These are phyloP conservation scores for Climacium dendroides DNA, from an alignment of 225 moss, liverwort and hornwort genomes.

Conservation along the genomic window DNA sequence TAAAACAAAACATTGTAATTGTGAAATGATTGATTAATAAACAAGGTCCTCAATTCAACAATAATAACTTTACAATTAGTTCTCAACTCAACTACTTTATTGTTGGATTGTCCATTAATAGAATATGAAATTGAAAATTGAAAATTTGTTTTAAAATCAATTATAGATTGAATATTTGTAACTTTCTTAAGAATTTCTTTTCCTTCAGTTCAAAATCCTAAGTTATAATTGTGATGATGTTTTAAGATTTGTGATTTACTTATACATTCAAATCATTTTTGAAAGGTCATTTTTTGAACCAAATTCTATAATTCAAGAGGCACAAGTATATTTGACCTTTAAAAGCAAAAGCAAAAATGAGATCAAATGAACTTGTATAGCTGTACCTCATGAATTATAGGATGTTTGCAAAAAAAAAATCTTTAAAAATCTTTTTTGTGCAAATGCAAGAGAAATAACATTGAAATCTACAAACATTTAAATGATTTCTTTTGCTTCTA, in stretches of 20 bases:
- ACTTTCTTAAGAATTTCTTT: too few relatives aligned
- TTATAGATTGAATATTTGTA: too few relatives aligned
- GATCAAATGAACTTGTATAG: neutral
- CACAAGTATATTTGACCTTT: neutral
- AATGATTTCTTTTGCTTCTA: neutral
- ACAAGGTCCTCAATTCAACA: neutral
- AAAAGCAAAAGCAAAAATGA: neutral
- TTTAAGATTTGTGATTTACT: too few relatives aligned
- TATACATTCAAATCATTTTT: too few relatives aligned
- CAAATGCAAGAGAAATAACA: neutral
- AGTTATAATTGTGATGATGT: too few relatives aligned
- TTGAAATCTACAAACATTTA: neutral
- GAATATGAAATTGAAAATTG: neutral
- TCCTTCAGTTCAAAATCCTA: too few relatives aligned
- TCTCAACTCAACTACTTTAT: too few relatives aligned
- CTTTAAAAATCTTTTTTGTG: neutral
- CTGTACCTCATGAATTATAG: rapidly evolving
- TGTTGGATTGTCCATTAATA: too few relatives aligned
- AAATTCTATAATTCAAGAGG: too few relatives aligned
- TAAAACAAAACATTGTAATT: neutral
- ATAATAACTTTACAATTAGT: too few relatives aligned
- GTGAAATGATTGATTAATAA: neutral
- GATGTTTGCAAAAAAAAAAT: neutral
- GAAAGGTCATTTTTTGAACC: neutral
- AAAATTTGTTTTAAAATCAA: rapidly evolving